Evolutionary conservation across 1,284 basidiomycete species (phyloP), one percentile per base, ranked within the genome.

Genomic region (Cutaneotrichosporon daszewskae): DNA sequence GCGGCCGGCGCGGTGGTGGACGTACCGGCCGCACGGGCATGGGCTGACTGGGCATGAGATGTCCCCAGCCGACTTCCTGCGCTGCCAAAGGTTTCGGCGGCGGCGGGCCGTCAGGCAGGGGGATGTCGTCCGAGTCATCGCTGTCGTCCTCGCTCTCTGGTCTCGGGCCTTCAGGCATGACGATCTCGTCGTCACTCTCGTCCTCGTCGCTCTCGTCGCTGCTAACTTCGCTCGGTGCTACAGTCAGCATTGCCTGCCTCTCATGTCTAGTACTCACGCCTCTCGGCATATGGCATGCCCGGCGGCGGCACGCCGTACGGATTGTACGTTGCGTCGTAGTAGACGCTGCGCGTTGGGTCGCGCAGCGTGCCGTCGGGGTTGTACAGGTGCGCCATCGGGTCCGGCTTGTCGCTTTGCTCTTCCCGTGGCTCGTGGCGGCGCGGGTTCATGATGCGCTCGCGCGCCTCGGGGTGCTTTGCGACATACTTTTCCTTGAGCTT

Each of bases 281-380:
- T 76, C 64, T 96, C 89, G 37, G 80, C 72, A 67, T 96, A 96
- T 9, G 87, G 89, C 90, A 95, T 88, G 8, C 92, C 92, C 9
- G 92, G 92, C 17, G 92, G 92, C 17, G 92, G 82, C n/a, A 90
- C 87, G 20, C 92, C 92, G 64, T 79, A 92, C 7, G 90, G 89
- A 65, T 97, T 97, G 79, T 94, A 84, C 39, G 89, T 78, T 26
- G 86, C 79, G 58, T 97, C 87, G 69, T 90, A 96, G 68, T 96
- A 96, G 32, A 91, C 76, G 69, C 87, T 92, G 56, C 87, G 76
- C 60, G 87, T 87, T 12, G 88, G 88, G 70, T 88, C 85, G 44
- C 83, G 75, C 51, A 87, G 83, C 37, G 87, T 77, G 14, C 87
- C 87, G 62, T 84, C 79, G 64, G 85, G 84, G 59, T 85, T 79